Evolutionary conservation across 306 rosid species (phyloP).

Genomic region (Argentina anserina): DNA sequence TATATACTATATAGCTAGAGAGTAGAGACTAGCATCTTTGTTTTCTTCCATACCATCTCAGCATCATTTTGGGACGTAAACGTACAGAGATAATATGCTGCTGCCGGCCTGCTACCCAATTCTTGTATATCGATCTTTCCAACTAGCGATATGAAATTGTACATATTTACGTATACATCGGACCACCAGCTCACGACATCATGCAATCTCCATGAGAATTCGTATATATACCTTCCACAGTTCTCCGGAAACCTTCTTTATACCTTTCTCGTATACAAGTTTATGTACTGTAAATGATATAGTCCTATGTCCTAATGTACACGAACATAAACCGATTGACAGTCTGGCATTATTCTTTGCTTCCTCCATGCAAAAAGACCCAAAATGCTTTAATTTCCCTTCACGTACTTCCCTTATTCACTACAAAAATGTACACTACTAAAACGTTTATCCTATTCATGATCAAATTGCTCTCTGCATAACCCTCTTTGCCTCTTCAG

Average conservation of each 20-base stretch:
- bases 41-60: no score
- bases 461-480: neutral
- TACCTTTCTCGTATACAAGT: neutral
- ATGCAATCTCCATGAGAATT: slow-evolving; percentile 8
- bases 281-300: neutral
- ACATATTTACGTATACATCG: no score
- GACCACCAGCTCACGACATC: neutral
- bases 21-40: no score
- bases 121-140: no score
- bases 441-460: neutral
- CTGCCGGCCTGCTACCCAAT: no score
- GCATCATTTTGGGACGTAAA: no score
- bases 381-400: slow-evolving; percentile 27
- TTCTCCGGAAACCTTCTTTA: slow-evolving; percentile 28
- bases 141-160: no score
- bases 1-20: no score
- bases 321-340: neutral
- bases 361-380: slow-evolving; percentile 43
- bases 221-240: slow-evolving; percentile 32
- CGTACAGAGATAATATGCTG: no score
- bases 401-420: slow-evolving; percentile 26
- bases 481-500: neutral
- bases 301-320: neutral
- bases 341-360: slow-evolving; percentile 50
- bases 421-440: slow-evolving; percentile 15